Evolutionary conservation across 345 rosid species (phyloP).

Genomic region (Sapria himalayana): DNA sequence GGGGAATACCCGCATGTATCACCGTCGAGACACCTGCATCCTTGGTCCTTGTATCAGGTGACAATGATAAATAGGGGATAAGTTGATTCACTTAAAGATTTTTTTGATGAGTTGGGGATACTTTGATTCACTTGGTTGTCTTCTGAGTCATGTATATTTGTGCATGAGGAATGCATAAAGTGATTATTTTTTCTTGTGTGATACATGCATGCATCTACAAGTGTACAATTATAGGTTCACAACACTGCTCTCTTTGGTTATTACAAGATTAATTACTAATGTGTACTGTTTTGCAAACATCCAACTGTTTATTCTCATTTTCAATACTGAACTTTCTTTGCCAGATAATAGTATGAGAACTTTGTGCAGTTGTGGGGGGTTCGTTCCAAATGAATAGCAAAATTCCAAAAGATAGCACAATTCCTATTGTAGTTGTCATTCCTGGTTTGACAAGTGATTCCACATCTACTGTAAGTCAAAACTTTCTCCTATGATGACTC

Average conservation of each 20-base stretch:
- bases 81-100: too few relatives aligned
- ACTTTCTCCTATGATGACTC: too few relatives aligned
- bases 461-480: constrained; percentile 30
- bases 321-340: background rate
- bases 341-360: constrained; percentile 1
- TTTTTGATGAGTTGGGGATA: too few relatives aligned
- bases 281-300: background rate
- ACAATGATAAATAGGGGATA: too few relatives aligned
- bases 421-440: constrained; percentile 34
- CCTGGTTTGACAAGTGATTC: constrained; percentile 72
- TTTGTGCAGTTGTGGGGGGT: constrained; percentile 16
- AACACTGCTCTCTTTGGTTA: too few relatives aligned
- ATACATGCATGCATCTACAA: background rate
- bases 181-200: background rate
- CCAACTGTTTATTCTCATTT: background rate
- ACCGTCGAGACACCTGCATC: too few relatives aligned
- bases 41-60: too few relatives aligned
- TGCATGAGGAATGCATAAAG: too few relatives aligned
- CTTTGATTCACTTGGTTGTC: too few relatives aligned
- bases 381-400: constrained; percentile 8
- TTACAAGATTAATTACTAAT: background rate
- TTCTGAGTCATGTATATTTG: too few relatives aligned
- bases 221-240: too few relatives aligned
- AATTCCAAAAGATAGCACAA: constrained; percentile 25
- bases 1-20: too few relatives aligned